These are phyloP conservation scores for Torrubiella hemipterigena DNA, from an alignment of 2,329 filamentous ascomycete genomes.

Conservation along the genomic window DNA sequence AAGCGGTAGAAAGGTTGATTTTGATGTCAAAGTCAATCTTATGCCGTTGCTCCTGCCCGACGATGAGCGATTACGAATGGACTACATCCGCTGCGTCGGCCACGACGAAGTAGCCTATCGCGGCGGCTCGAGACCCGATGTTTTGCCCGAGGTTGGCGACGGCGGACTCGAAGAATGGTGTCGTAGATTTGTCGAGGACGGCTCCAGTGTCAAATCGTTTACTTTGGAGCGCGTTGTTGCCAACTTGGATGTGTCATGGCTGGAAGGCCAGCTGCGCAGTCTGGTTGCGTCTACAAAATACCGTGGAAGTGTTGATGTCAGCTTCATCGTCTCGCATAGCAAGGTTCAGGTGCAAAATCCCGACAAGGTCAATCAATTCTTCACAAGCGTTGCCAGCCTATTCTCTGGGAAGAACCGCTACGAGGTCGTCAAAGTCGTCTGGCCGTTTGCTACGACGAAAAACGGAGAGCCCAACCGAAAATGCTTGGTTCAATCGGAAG, in stretches of 20 bases:
- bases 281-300: conserved; percentile 38
- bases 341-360: conserved; percentile 37
- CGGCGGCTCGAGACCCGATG: conserved; percentile 28
- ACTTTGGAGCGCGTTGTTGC: conserved; percentile 37
- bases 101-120: conserved; percentile 37
- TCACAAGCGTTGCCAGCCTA: conserved; percentile 37
- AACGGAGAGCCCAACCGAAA: conserved; percentile 29
- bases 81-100: conserved; percentile 40
- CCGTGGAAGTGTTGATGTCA: conserved; percentile 34
- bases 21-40: conserved; percentile 41
- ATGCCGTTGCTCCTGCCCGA: conserved; percentile 40
- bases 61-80: conserved; percentile 29
- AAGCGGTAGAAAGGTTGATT: conserved; percentile 32
- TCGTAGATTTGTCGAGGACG: conserved; percentile 32
- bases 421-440: conserved; percentile 42
- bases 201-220: conserved; percentile 33
- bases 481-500: conserved; percentile 42
- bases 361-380: conserved; percentile 40
- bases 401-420: conserved; percentile 42
- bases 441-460: conserved; percentile 41
- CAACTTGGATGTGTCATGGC: conserved; percentile 41
- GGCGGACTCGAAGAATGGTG: conserved; percentile 37
- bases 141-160: conserved; percentile 29
- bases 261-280: conserved; percentile 41
- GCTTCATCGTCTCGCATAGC: conserved; percentile 37